phyloP scores from a whole-genome alignment of 345 rosid species.

The Lenwebbia sp. region DNA sequence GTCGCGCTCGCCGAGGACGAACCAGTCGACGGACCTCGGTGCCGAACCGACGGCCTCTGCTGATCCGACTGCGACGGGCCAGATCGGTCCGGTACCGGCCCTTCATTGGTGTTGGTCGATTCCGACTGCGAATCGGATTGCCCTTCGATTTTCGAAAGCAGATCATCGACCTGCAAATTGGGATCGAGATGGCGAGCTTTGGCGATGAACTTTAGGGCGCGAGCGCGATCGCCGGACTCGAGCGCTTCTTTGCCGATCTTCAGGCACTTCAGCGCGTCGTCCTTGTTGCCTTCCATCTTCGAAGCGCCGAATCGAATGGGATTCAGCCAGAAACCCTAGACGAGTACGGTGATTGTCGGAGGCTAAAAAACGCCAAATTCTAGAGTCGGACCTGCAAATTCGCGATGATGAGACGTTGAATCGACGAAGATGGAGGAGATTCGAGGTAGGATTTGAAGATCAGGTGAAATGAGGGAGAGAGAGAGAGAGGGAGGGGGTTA shows the following conservation, averaged over 20 bases:
- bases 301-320: background rate
- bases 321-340: background rate
- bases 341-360: background rate
- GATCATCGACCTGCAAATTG: conserved; percentile 45
- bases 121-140: conserved; percentile 10
- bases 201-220: conserved; percentile 63
- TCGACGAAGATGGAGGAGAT: background rate
- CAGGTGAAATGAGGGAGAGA: background rate
- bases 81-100: background rate
- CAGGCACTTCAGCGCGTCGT: conserved; percentile 82
- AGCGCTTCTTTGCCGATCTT: conserved; percentile 69
- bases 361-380: background rate
- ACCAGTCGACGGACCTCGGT: conserved; percentile 26
- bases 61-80: conserved; percentile 23
- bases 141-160: conserved; percentile 30
- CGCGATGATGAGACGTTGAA: background rate
- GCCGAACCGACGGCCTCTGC: conserved; percentile 37
- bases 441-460: background rate
- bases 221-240: conserved; percentile 62
- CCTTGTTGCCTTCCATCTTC: conserved; percentile 88
- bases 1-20: conserved; percentile 9
- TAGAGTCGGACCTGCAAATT: background rate
- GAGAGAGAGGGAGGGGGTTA: background rate
- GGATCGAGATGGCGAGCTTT: conserved; percentile 98
- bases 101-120: conserved; percentile 5